Evolutionary conservation across 495 filamentous ascomycete genomes (phyloP).

Genomic region (Penicillium pancosmium): DNA sequence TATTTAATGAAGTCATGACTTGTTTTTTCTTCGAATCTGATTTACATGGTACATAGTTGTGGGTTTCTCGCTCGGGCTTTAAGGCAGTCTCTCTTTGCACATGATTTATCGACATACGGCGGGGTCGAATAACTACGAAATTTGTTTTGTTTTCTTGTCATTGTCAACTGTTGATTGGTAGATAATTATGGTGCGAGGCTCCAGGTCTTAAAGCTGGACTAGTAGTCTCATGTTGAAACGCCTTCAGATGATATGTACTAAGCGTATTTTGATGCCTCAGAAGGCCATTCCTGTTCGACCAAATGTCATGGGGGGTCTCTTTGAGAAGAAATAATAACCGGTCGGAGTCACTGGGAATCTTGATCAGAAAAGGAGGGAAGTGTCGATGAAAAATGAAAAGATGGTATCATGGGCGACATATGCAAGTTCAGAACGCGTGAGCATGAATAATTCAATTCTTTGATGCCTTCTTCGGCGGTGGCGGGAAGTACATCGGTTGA

Average conservation of each 20-base stretch:
- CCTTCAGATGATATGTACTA: constrained; percentile 17
- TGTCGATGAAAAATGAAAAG: constrained; percentile 17
- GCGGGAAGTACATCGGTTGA: constrained; percentile 46
- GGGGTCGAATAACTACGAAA: background rate
- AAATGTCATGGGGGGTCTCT: background rate
- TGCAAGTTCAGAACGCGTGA: background rate
- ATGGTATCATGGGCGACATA: constrained; percentile 29
- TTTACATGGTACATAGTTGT: background rate
- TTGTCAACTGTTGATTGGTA: constrained; percentile 5
- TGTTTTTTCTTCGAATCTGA: constrained; percentile 2
- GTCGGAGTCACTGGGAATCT: background rate
- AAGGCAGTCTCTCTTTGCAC: background rate
- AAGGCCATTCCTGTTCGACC: background rate
- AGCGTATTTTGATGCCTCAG: constrained; percentile 12
- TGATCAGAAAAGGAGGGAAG: constrained; percentile 14
- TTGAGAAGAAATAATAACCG: background rate
- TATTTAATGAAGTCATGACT: constrained; percentile 22
- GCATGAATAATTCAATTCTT: constrained; percentile 24
- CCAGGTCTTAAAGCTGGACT: background rate
- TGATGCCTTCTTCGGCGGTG: constrained; percentile 44
- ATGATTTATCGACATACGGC: background rate
- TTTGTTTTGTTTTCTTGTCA: constrained; percentile 1
- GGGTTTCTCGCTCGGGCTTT: background rate
- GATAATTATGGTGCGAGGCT: constrained; percentile 11
- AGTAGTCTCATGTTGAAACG: constrained; percentile 12